Conservation (phyloP, 768 basidiomycete species). For the Russula sp. region DNA sequence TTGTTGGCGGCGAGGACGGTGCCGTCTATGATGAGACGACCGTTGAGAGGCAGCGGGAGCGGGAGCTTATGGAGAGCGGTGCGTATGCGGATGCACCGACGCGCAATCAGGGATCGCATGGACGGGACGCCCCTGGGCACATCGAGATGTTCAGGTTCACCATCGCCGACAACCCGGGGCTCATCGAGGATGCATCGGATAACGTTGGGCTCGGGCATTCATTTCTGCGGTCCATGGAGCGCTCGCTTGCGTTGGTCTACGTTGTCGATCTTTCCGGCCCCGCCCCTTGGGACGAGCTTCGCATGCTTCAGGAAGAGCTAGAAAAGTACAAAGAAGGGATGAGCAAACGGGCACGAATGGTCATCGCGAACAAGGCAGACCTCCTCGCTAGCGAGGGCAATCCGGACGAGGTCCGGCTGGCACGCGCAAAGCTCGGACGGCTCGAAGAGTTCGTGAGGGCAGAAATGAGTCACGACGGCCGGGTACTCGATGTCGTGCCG, state of each 20-base stretch:
- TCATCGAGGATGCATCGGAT: slow-evolving; percentile 77
- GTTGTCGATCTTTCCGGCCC: slow-evolving; percentile 82
- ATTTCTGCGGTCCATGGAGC: slow-evolving; percentile 89
- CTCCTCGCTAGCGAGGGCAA: slow-evolving; percentile 46
- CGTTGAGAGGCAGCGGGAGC: slow-evolving; percentile 45
- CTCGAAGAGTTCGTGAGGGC: slow-evolving; percentile 52
- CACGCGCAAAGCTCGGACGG: slow-evolving; percentile 48
- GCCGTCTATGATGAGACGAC: slow-evolving; percentile 62
- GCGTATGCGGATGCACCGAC: slow-evolving; percentile 46
- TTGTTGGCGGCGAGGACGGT: slow-evolving; percentile 52
- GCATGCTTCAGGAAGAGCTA: slow-evolving; percentile 70
- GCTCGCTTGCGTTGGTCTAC: slow-evolving; percentile 84
- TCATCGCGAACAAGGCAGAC: slow-evolving; percentile 96
- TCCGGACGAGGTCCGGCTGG: slow-evolving; percentile 43
- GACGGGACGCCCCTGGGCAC: slow-evolving; percentile 24
- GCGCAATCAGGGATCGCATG: slow-evolving; percentile 38
- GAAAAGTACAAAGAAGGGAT: slow-evolving; percentile 77
- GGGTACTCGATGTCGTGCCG: slow-evolving; percentile 63
- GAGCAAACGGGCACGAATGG: slow-evolving; percentile 68
- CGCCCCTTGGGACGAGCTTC: slow-evolving; percentile 73
- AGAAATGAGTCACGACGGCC: slow-evolving; percentile 38
- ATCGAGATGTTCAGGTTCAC: slow-evolving; percentile 83
- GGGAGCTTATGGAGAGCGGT: slow-evolving; percentile 44
- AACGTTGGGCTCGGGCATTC: slow-evolving; percentile 92
- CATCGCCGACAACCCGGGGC: slow-evolving; percentile 94